Evolutionary conservation across 495 filamentous ascomycete species (phyloP).

Genomic region (Xylaria telfairii): DNA sequence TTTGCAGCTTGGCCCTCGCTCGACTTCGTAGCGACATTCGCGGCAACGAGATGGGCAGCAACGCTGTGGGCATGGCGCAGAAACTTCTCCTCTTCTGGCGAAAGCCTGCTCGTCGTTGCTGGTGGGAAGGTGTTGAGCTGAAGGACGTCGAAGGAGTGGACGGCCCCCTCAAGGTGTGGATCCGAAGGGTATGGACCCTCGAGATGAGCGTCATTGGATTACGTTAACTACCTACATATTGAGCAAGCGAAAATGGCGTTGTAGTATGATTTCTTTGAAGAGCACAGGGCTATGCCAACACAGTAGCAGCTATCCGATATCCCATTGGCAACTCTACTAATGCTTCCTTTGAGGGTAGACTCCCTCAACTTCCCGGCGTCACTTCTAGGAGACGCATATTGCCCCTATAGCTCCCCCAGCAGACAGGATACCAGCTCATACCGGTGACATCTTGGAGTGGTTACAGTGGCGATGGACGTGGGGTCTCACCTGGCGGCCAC

Average conservation of each 20-base stretch:
- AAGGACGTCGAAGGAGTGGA: conserved; percentile 88
- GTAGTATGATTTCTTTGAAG: conserved; percentile 28
- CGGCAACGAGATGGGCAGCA: conserved; percentile 74
- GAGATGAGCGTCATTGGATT: conserved; percentile 98
- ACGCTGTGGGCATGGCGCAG: conserved; percentile 96
- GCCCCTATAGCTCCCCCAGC: background rate
- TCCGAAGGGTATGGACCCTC: conserved; percentile 95
- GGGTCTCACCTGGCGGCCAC: background rate
- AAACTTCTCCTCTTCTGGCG: conserved; percentile 98
- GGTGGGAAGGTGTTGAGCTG: conserved; percentile 99
- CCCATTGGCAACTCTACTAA: conserved; percentile 25
- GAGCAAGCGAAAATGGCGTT: conserved; percentile 36
- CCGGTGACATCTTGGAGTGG: background rate
- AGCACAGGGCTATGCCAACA: conserved; percentile 27
- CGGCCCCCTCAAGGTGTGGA: conserved; percentile 96
- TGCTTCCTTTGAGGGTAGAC: background rate
- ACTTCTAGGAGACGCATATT: background rate
- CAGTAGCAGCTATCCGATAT: conserved; percentile 19
- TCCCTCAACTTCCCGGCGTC: background rate
- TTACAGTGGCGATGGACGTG: background rate
- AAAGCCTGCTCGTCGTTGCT: conserved; percentile 94
- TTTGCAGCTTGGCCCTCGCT: conserved; percentile 93
- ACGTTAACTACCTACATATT: conserved; percentile 58
- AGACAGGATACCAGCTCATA: conserved; percentile 9
- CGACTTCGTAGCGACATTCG: conserved; percentile 90